Base-by-base conservation (phyloP, 2,329 filamentous ascomycete genomes). In the Reticulascus tulasneorum region DNA sequence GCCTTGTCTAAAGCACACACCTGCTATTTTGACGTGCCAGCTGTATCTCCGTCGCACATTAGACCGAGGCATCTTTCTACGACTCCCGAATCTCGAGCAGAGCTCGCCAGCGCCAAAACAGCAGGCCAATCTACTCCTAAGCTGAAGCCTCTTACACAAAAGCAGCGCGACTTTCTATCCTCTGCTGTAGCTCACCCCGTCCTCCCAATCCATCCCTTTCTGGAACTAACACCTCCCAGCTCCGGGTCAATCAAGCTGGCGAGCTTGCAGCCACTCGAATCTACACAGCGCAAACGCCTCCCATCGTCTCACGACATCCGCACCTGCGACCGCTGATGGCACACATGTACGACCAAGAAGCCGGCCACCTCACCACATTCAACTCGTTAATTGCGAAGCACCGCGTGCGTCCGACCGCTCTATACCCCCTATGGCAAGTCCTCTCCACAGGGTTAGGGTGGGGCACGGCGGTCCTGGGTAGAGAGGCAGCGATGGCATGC, bases 341-440 rank as follows among this genome's bases (percentile, higher is more conserved):
- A 51, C 93, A 97, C 73, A 98, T 98, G 93, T 90, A 95, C 69
- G 87, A 93, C 53, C 93, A 98, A 60, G 93, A 98, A 69, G 88
- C 79, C 10, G 84, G 80, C 8, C 93, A 98, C 62, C 81, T 97
- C 50, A 63, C 68, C 5, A 93, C 82, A 23, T 98, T 97, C 74
- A 94, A 95, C 62, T 53, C 69, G 4, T 74, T 97, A 18, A 70
- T 97, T 5, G 80, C 85, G 13, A 84, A 82, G 53, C 93, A 97
- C 62, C 87, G 89, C 38, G 81, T 98, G 33, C 86, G 93, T 0
- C 93, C 93, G 0, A 96, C 93, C 1, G 86, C 84, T 10, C 84
- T 98, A 68, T 94, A 94, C 54, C 93, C 93, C 1, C 46, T 96
- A 3, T 98, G 93, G 93, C 79, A 83, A 27, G 71, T 80, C 7